Base-by-base conservation (phyloP, 1,139 yeast species). In the Yamadazyma dushanensis region DNA sequence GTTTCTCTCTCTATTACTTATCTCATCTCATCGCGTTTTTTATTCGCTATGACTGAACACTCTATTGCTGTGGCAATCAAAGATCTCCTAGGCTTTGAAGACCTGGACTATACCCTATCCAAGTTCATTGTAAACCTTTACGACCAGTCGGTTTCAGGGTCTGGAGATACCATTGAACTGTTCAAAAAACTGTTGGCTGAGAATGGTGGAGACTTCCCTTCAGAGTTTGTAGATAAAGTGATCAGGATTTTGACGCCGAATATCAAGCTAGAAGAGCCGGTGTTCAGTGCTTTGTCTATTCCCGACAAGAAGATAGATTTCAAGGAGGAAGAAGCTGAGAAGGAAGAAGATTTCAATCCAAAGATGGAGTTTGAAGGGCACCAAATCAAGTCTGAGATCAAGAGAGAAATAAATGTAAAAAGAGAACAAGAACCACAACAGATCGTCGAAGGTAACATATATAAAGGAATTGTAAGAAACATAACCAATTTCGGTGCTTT, bases 401-500 rank as follows among this genome's bases (percentile, higher is more conserved):
- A 22, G 24, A 5, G 11, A 10, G 24, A 22, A 26, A 9, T 29
- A 31, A 25, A 26, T 30, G 21, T 32, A 54, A 29, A 41, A 27
- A 41, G 27, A n/a, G 8, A 8, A 50, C 41, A 36, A 45, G 44
- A 18, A 43, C 10, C 19, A 37, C 29, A 47, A 42, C 16, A 41
- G 36, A 27, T 31, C 25, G 43, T 24, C 8, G 27, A 67, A 1
- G 76, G 75, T 16, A 54, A 65, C 17, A 60, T 84, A 0, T 82
- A 82, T 50, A 57, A 57, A 27, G 97, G 95, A 0, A 59, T 49
- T 16, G 83, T 90, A 1, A 67, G 68, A 28, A 76, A 76, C 32
- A 53, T 86, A 4, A 77, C 80, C 16, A 58, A 73, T 2, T 90
- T 78, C 58, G 97, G 98, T 0, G 95, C 89, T 1, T 90, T 92